These are phyloP conservation scores for Trichoderma polysporum DNA, from an alignment of 2,329 filamentous ascomycete species.

Conservation along the genomic window DNA sequence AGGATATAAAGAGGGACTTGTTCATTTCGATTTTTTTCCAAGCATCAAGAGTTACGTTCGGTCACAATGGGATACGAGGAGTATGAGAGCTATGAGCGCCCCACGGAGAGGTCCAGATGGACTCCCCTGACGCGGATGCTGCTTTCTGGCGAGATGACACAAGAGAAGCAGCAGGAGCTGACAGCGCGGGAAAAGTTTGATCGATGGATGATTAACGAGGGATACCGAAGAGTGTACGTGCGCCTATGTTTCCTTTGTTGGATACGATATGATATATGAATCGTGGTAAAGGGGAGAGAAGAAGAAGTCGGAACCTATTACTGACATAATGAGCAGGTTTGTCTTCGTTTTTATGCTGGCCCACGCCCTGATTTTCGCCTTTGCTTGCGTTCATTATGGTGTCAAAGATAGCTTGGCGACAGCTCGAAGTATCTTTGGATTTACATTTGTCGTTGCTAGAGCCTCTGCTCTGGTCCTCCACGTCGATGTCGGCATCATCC, in stretches of 20 bases:
- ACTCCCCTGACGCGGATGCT: conserved; percentile 80
- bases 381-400: conserved; percentile 77
- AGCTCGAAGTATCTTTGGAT: conserved; percentile 67
- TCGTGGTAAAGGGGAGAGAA: no score
- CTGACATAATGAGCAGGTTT: conserved; percentile 51
- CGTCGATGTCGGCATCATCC: conserved; percentile 75
- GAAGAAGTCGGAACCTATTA: background rate
- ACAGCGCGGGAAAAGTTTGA: conserved; percentile 72
- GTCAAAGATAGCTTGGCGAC: conserved; percentile 71
- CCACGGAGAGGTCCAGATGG: conserved; percentile 74
- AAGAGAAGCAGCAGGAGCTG: conserved; percentile 67
- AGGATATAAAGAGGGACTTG: background rate
- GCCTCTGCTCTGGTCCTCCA: conserved; percentile 75
- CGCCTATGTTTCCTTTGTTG: background rate
- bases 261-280: background rate
- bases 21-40: background rate
- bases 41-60: background rate
- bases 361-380: conserved; percentile 75
- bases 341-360: conserved; percentile 72
- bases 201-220: conserved; percentile 87
- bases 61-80: conserved; percentile 33
- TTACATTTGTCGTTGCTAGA: conserved; percentile 75
- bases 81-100: conserved; percentile 34
- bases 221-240: conserved; percentile 74
- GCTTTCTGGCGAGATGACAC: conserved; percentile 78